A percentile compares a stretch with the other conserved stretches of the same genome.
phyloP scores from a whole-genome alignment of 352 stramenopile genomes.

The Globisporangium cylindrosporum region DNA sequence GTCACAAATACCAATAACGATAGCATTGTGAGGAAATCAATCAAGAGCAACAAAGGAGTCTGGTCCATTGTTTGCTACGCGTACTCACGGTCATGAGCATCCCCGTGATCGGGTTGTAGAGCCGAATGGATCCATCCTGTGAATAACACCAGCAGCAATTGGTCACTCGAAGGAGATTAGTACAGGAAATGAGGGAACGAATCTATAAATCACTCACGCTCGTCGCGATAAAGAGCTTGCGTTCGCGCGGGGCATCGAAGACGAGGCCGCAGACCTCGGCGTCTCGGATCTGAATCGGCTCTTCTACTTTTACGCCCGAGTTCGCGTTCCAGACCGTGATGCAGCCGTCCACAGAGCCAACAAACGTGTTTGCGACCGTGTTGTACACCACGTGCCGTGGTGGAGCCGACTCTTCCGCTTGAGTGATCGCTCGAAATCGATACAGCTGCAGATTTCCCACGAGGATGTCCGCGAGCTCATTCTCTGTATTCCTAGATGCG shows the following conservation, averaged over 20 bases:
- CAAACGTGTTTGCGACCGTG: slow-evolving; percentile 53
- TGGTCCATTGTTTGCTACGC: background rate
- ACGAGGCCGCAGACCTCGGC: slow-evolving; percentile 55
- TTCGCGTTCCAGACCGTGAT: slow-evolving; percentile 73
- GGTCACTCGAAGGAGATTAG: background rate
- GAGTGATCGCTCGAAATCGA: slow-evolving; percentile 44
- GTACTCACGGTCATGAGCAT: slow-evolving; percentile 39
- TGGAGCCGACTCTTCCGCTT: slow-evolving; percentile 32
- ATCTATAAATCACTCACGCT: slow-evolving; percentile 35
- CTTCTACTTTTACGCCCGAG: slow-evolving; percentile 54
- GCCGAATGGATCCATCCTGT: slow-evolving; percentile 55
- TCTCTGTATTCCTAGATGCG: slow-evolving; percentile 18
- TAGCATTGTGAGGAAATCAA: background rate
- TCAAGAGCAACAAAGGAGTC: slow-evolving; percentile 2
- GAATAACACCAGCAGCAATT: background rate
- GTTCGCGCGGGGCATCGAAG: slow-evolving; percentile 57
- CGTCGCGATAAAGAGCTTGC: slow-evolving; percentile 68
- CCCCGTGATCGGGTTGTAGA: slow-evolving; percentile 73
- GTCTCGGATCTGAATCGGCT: slow-evolving; percentile 42
- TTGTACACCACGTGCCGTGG: slow-evolving; percentile 56
- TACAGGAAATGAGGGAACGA: background rate
- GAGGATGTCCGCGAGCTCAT: slow-evolving; percentile 42
- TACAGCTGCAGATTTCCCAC: slow-evolving; percentile 51
- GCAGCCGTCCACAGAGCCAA: slow-evolving; percentile 48
- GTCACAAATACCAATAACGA: background rate